Evolutionary conservation across 768 basidiomycete genomes (phyloP), one percentile per base, ranked within the genome.

Genomic region (Coprinopsis sp.): DNA sequence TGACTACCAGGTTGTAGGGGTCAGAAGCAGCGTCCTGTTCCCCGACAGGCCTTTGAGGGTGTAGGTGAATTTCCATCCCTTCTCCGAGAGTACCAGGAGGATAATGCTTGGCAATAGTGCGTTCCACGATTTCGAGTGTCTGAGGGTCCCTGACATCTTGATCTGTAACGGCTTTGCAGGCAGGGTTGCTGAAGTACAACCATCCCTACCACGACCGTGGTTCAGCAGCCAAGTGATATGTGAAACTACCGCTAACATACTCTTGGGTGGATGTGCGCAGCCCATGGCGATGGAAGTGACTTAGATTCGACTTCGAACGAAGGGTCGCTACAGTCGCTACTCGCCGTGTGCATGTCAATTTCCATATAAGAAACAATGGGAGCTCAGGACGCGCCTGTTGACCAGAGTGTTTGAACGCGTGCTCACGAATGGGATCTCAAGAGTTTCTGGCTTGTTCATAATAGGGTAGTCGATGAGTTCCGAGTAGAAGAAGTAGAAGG

Each of bases 181-280:
- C 46, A 4, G 63, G 52, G 51, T 74, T 72, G 49, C 62, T 59
- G 57, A 77, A 79, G 55, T 81, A 79, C 11, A 78, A 55, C 66
- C 70, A 78, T 21, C 78, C 77, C 65, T 74, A 18, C 61, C 62
- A 37, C 12, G 14, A 12, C 33, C 3, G 12, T 46, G 23, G 41
- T 30, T 41, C 40, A 27, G 28, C 47, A 37, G 24, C n/a, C 11
- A 38, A 8, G 31, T 19, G 39, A 22, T 23, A 27, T 24, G 28
- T 29, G 30, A 31, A 30, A n/a, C 30, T 7, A n/a, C 6, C 5
- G 30, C 24, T 11, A 24, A 36, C 58, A 23, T 45, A 67, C 68
- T 51, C 66, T 63, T 30, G 66, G 63, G 37, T 78, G 76, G 18
- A 70, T 64, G 45, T 70, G 70, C 11, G 68, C 54, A 5, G 53